Base-by-base conservation (phyloP, 352 stramenopile genomes). In the Globisporangium megalacanthum region DNA sequence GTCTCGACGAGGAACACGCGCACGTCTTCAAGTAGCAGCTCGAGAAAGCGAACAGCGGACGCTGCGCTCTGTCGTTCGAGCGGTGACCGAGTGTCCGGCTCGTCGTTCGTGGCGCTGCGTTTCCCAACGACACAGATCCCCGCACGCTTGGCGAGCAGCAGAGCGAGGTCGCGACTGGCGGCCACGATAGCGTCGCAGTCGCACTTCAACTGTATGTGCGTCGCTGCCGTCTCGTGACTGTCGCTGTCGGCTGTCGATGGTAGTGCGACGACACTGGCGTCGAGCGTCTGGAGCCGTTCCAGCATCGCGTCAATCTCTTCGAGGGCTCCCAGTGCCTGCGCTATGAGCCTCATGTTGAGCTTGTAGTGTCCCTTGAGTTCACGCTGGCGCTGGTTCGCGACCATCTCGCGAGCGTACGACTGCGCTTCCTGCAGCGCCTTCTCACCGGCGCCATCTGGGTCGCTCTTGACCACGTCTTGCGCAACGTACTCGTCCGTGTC, bases 111-210 rank as follows among this genome's bases (percentile, higher is more conserved):
- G 10, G 53, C 45, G 41, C 86, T 65, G 13, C 80, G 73, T 44
- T 92, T 90, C 8, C 82, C 82, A 1, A 67, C 72, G 39, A 89
- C 61, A 31, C 78, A 88, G 33, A 92, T 81, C 8, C 78, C 79
- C 0, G 76, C 69, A 31, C 82, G 82, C 39, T 80, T 82, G 6
- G 82, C 77, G 6, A 90, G 60, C 14, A 83, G 22, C 7, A 73
- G 31, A 14, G 69, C 56, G 33, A 86, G 52, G 17, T 90, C 79
- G 1, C 75, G 63, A 7, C 60, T 52, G n/a, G 63, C 58, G 10
- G 62, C 57, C 10, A 88, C 42, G 42, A 85, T 49, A 8, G 58
- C 17, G 3, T 76, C 67, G 49, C 67, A 66, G 54, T 61, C 45
- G 10, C 11, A 51, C 17, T 65, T 19, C 19, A 70, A 31, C 14